A percentile compares a stretch with the other conserved stretches of the same genome.
Evolutionary conservation across 495 filamentous ascomycete species (phyloP).

Genomic region (Podospora fimiseda): DNA sequence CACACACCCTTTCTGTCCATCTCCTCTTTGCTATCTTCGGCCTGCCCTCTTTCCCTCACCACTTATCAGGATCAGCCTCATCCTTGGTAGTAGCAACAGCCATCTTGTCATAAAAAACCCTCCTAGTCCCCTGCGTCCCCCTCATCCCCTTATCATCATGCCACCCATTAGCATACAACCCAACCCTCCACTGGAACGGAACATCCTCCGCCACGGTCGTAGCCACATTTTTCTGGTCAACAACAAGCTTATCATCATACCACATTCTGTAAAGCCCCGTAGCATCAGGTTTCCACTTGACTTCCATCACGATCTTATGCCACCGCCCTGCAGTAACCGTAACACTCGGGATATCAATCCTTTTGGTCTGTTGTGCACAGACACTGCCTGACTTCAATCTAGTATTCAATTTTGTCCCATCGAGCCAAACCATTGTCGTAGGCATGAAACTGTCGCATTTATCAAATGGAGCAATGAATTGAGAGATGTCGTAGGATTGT

Average conservation of each 20-base stretch:
- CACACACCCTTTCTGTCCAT: too few relatives aligned
- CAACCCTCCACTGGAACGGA: conserved; percentile 48
- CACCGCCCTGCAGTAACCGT: conserved; percentile 42
- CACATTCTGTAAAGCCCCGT: conserved; percentile 46
- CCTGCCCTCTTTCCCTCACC: conserved; percentile 3
- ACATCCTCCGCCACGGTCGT: conserved; percentile 43
- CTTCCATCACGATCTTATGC: conserved; percentile 46
- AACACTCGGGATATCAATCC: conserved; percentile 25
- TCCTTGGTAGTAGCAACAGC: conserved; percentile 40
- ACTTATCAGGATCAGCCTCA: conserved; percentile 35
- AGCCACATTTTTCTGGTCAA: conserved; percentile 34
- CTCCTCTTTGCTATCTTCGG: too few relatives aligned
- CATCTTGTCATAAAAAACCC: conserved; percentile 52
- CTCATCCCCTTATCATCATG: conserved; percentile 40
- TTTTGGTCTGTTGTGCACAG: conserved; percentile 28
- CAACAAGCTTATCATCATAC: conserved; percentile 45
- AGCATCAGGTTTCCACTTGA: conserved; percentile 41
- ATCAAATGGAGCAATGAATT: conserved; percentile 53
- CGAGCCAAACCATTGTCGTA: conserved; percentile 47
- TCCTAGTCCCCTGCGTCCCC: conserved; percentile 43
- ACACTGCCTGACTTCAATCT: conserved; percentile 40
- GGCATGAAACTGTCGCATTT: conserved; percentile 51
- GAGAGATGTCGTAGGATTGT: conserved; percentile 48
- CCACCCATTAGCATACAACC: conserved; percentile 53
- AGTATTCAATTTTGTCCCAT: conserved; percentile 40